Evolutionary conservation across 2,329 filamentous ascomycete genomes (phyloP).

Genomic region (Didymella sp.): DNA sequence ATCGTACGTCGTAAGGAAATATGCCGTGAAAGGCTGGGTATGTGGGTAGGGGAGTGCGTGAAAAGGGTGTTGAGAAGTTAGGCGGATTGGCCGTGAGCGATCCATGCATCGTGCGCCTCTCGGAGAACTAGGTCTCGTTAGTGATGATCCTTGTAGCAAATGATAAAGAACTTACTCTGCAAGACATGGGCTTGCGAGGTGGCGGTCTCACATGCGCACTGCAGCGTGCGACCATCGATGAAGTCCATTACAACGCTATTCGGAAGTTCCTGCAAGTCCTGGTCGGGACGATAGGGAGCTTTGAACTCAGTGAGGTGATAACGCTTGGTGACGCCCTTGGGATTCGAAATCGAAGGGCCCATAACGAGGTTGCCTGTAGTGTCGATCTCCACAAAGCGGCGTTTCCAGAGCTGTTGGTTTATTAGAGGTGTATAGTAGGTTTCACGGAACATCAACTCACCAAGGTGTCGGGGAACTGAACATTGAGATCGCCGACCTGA

Average conservation of each 20-base stretch:
- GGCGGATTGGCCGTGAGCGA: slow-evolving; percentile 40
- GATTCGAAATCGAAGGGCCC: slow-evolving; percentile 70
- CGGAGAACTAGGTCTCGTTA: slow-evolving; percentile 40
- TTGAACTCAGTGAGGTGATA: slow-evolving; percentile 89
- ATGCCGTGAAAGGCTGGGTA: slow-evolving; percentile 13
- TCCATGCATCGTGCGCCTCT: slow-evolving; percentile 50
- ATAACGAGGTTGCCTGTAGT: slow-evolving; percentile 83
- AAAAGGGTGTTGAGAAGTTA: slow-evolving; percentile 11
- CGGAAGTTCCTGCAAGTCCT: slow-evolving; percentile 90
- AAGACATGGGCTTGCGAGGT: slow-evolving; percentile 46
- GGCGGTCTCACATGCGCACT: slow-evolving; percentile 60
- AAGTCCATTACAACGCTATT: slow-evolving; percentile 77
- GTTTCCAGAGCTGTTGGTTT: slow-evolving; percentile 77
- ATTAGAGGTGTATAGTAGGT: slow-evolving; percentile 11
- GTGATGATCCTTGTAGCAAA: not conserved
- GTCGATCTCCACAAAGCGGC: slow-evolving; percentile 86
- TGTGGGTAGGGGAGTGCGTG: slow-evolving; percentile 10
- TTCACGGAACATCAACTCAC: slow-evolving; percentile 42
- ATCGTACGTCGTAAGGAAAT: slow-evolving; percentile 22
- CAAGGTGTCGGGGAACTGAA: slow-evolving; percentile 95
- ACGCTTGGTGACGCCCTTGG: slow-evolving; percentile 71
- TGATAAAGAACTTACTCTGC: slow-evolving; percentile 37
- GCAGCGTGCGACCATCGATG: slow-evolving; percentile 66
- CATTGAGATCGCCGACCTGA: slow-evolving; percentile 88
- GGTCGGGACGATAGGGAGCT: slow-evolving; percentile 80